Conservation (phyloP, 306 rosid species). For the Lupinus albus region DNA sequence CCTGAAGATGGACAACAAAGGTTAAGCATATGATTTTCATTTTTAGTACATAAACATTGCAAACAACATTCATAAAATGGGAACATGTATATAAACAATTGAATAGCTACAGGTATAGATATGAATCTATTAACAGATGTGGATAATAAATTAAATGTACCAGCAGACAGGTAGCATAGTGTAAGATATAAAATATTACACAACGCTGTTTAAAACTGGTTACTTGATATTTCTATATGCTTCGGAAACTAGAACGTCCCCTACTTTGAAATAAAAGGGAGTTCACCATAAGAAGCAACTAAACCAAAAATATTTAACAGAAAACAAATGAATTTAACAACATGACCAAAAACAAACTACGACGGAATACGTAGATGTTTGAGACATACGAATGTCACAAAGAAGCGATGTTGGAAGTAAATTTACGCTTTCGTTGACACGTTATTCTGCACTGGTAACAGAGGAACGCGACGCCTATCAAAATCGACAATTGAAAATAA, state of each 20-base stretch:
- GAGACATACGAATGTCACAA: neutral
- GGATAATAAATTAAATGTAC: slow-evolving; percentile 40
- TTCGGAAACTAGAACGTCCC: slow-evolving; percentile 86
- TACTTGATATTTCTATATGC: slow-evolving; percentile 53
- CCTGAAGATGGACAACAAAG: neutral
- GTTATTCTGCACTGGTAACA: slow-evolving; percentile 55
- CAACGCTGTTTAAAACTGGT: slow-evolving; percentile 79
- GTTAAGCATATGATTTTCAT: neutral
- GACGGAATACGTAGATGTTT: slow-evolving; percentile 39
- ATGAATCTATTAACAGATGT: too few species aligned
- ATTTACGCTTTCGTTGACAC: slow-evolving; percentile 91
- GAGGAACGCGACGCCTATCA: slow-evolving; percentile 91
- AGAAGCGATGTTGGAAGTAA: slow-evolving; percentile 37
- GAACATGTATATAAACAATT: too few species aligned
- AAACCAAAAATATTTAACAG: neutral
- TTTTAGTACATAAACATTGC: too few species aligned
- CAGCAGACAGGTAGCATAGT: slow-evolving; percentile 90
- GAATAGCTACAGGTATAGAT: too few species aligned
- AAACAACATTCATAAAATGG: neutral
- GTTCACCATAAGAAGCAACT: slow-evolving; percentile 90
- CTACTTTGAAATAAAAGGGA: slow-evolving; percentile 38
- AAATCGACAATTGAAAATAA: slow-evolving; percentile 47
- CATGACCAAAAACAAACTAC: slow-evolving; percentile 50
- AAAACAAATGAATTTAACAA: slow-evolving; percentile 41
- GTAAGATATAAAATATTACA: slow-evolving; percentile 46